Evolutionary conservation across 352 stramenopile species (phyloP).

Genomic region (Phytopythium boreale): DNA sequence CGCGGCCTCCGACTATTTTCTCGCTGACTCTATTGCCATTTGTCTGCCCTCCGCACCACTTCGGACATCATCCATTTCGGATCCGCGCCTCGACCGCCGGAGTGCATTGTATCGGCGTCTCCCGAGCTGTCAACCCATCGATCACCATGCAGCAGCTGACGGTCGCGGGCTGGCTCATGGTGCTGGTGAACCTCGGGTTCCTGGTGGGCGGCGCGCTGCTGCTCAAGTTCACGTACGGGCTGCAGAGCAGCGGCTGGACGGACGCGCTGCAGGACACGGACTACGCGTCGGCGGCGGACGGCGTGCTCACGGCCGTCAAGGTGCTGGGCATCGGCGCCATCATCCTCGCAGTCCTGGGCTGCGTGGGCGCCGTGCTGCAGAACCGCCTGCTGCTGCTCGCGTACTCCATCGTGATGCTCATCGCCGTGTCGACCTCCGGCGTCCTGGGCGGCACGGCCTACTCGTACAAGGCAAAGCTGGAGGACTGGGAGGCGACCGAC

Average conservation of each 20-base stretch:
- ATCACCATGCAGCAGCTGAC: constrained; percentile 31
- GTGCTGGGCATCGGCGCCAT: constrained; percentile 55
- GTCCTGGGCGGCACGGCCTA: constrained; percentile 66
- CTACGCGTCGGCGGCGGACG: constrained; percentile 47
- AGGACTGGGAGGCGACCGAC: constrained; percentile 38
- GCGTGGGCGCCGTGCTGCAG: constrained; percentile 61
- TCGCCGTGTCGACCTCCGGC: constrained; percentile 67
- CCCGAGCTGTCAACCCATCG: not conserved
- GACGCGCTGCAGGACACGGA: constrained; percentile 73
- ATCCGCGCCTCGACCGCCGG: too few relatives aligned
- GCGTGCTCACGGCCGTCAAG: constrained; percentile 45
- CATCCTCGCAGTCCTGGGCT: constrained; percentile 55
- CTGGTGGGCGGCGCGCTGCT: constrained; percentile 58
- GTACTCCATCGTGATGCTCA: constrained; percentile 72
- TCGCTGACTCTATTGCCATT: too few relatives aligned
- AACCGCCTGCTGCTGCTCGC: constrained; percentile 66
- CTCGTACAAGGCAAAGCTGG: constrained; percentile 71
- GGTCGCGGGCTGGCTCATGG: constrained; percentile 48
- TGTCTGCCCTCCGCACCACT: too few relatives aligned
- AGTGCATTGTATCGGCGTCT: too few relatives aligned
- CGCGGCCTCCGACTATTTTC: too few relatives aligned
- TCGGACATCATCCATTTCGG: too few relatives aligned
- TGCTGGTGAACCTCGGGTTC: constrained; percentile 78
- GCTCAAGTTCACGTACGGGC: constrained; percentile 51
- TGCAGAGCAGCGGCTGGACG: constrained; percentile 66